Evolutionary conservation across 305 asterid genomes (phyloP), one percentile per base, ranked within the genome.

Genomic region (Solanum hybrid): DNA sequence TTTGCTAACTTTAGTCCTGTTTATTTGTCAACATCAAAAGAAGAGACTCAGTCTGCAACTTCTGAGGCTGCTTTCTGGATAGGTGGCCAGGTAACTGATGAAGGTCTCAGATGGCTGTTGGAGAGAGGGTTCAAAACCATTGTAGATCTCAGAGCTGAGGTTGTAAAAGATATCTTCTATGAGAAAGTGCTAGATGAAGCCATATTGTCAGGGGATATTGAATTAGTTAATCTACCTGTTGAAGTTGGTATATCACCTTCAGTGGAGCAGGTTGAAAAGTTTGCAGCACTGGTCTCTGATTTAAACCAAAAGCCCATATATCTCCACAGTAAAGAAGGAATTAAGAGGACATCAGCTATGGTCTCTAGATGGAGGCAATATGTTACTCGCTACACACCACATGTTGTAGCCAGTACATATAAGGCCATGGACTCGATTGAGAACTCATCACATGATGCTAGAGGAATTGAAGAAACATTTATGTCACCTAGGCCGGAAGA

Each of bases 11-110:
- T 99, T 97, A 91, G 91, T 67, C 95, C 98, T 40, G 93, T 96
- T 93, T 93, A 92, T 89, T 89, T 95, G 87, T 92, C 97, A 51
- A 85, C 88, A 85, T 92, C 95, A n/a, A 94, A 93, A 88, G 98
- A 94, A 42, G 95, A 92, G 77, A 82, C 87, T 6, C 92, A 92
- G 71, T 92, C 92, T 5, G 93, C 90, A 64, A 90, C 92, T 82
- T 39, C 73, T 89, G 96, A 94, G 89, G 94, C 91, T 94, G 94
- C 95, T 16, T 97, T 97, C 90, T 96, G 99, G 99, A 95, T 93
- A 89, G 99, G 99, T 90, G 93, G 99, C 74, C 99, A 97, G 93
- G 98, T 96, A 90, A 96, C 98, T 1, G 99, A 96, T 89, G 99
- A 96, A 91, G 95, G 99, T 90, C 92, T 97, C 89, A 91, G 90